Evolutionary conservation across 495 filamentous ascomycete species (phyloP).

Genomic region (Copromyces sp.): DNA sequence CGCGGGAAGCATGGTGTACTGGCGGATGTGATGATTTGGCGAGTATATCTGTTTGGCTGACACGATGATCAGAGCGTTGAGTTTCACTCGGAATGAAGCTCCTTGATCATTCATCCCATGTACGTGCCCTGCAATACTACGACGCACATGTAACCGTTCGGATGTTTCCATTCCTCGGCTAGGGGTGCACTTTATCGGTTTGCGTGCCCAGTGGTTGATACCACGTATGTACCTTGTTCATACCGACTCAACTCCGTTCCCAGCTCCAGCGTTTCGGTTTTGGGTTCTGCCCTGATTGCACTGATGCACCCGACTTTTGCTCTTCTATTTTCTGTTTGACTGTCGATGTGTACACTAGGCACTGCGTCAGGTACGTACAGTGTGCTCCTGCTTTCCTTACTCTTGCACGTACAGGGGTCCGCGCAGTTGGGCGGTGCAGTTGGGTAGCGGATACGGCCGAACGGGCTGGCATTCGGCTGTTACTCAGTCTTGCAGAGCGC

Average conservation of each 20-base stretch:
- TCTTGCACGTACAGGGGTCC: neutral
- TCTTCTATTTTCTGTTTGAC: neutral
- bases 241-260: neutral
- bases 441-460: neutral
- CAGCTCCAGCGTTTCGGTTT: neutral
- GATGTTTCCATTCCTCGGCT: neutral
- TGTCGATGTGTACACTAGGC: neutral
- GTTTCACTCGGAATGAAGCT: neutral
- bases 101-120: neutral
- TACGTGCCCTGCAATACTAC: neutral
- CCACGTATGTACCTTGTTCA: neutral
- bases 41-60: neutral
- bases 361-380: neutral
- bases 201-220: neutral
- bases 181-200: neutral
- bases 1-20: neutral
- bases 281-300: neutral
- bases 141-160: neutral
- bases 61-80: neutral
- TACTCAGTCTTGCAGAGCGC: neutral
- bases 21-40: neutral
- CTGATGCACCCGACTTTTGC: neutral
- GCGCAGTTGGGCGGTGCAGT: neutral
- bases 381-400: neutral
- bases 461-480: neutral